Conservation (phyloP, 148 eudicot genomes). For the Mesembryanthemum crystallinum region DNA sequence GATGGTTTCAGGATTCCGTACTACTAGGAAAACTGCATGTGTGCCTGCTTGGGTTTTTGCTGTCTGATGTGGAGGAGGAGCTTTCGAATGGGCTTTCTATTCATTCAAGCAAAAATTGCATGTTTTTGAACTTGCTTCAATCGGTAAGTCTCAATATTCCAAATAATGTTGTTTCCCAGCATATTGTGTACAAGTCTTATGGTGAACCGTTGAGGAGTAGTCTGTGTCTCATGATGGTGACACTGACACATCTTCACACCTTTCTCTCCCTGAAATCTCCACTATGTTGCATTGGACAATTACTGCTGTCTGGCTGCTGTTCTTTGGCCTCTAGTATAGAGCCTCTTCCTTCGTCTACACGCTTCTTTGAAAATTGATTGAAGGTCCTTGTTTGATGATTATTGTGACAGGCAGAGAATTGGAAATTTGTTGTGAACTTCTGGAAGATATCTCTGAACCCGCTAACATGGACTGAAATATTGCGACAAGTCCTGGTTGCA, state of each 20-base stretch:
- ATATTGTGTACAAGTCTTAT: neutral
- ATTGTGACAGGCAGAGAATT: constrained; percentile 50
- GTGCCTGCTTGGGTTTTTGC: constrained; percentile 61
- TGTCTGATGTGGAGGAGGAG: constrained; percentile 70
- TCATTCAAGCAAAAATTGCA: constrained; percentile 62
- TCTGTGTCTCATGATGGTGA: neutral
- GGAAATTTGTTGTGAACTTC: constrained; percentile 39
- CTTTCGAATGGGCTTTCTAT: constrained; percentile 39
- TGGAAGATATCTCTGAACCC: constrained; percentile 76
- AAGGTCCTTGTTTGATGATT: constrained; percentile 11
- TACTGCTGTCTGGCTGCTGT: neutral
- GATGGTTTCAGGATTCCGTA: constrained; percentile 60
- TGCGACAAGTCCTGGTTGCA: constrained; percentile 75
- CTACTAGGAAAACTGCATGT: constrained; percentile 75
- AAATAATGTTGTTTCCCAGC: constrained; percentile 10
- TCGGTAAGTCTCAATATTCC: constrained; percentile 48
- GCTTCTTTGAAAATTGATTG: constrained; percentile 4
- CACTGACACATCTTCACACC: neutral
- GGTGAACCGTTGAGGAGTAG: neutral
- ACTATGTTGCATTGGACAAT: neutral
- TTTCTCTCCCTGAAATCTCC: neutral
- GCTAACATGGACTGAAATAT: constrained; percentile 84
- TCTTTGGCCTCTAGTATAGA: neutral
- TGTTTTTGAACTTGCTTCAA: constrained; percentile 58
- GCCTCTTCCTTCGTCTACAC: neutral